Evolutionary conservation across 202 grass and related monocot genomes (phyloP), one percentile per base, ranked within the genome.

Genomic region (Zoysia matrella): DNA sequence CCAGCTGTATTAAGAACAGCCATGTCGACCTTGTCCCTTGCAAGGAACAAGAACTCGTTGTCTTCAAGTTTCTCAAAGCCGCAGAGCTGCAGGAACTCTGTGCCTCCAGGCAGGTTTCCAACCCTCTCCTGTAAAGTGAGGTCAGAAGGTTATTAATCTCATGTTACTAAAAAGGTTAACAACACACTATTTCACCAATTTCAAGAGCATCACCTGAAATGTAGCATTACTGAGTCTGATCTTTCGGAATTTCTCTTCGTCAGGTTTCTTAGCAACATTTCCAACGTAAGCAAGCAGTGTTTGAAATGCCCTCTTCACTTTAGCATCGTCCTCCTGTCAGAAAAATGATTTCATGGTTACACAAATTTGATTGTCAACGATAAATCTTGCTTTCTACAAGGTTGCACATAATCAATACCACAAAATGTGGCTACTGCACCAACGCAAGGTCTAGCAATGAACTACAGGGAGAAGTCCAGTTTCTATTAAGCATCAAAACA

Each of bases 161-260:
- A 9, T 14, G 36, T 58, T 78, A 3, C 5, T 45, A 12, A 60
- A 78, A 11, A 14, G 47, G 14, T 42, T n/a, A 78, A 45, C 1
- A 55, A 8, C 46, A 40, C 50, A 10, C 41, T 18, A 69, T 53
- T 60, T 65, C 3, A 39, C 13, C 12, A 85, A 69, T 50, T 56
- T 3, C 6, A 51, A 40, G 39, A 52, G 50, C 39, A 5, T 83
- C 58, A 95, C 96, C 91, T 94, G 96, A 79, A 99, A 95, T 61
- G 93, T 87, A 52, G 91, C 77, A 41, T 99, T 99, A 50, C 61
- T 85, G 3, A 96, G 76, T 36, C 96, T 87, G 75, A 99, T 99
- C 79, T 94, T 99, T 78, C 96, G 94, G 64, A 94, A 99, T 89
- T 96, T 99, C 71, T 99, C 96, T 78, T 96, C 93, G 3, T 94